A percentile compares a stretch with the other conserved stretches of the same genome.
These are phyloP conservation scores for Epichloe sylvatica DNA, from an alignment of 2,329 filamentous ascomycete genomes.

Conservation along the genomic window DNA sequence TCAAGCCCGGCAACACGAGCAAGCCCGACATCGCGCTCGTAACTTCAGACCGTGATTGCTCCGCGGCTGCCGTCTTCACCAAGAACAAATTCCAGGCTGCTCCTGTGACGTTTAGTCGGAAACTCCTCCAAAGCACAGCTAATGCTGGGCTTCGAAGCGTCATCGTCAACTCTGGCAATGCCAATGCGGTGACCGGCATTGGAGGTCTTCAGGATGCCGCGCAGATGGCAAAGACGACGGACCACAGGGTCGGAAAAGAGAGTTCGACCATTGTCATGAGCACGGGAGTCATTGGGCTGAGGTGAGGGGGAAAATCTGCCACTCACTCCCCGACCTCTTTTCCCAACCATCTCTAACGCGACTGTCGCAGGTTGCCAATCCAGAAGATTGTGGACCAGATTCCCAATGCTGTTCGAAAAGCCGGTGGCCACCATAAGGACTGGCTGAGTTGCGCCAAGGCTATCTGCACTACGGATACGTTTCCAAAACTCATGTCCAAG, in stretches of 20 bases:
- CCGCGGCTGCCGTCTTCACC: slow-evolving; percentile 86
- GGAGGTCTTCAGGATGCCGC: slow-evolving; percentile 79
- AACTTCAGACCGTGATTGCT: slow-evolving; percentile 71
- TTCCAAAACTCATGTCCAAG: slow-evolving; percentile 83
- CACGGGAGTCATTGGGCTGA: slow-evolving; percentile 92
- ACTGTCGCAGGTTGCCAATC: slow-evolving; percentile 56
- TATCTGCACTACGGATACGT: slow-evolving; percentile 97
- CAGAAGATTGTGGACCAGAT: slow-evolving; percentile 77
- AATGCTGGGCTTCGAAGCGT: slow-evolving; percentile 65
- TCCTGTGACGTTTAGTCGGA: slow-evolving; percentile 72
- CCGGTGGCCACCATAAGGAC: slow-evolving; percentile 65
- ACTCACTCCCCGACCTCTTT: not conserved
- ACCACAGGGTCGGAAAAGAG: slow-evolving; percentile 40
- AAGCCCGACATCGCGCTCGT: slow-evolving; percentile 86
- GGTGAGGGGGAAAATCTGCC: slow-evolving; percentile 29
- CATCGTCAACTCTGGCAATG: slow-evolving; percentile 89
- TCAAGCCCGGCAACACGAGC: slow-evolving; percentile 83
- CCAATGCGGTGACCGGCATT: slow-evolving; percentile 90
- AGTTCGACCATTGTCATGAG: slow-evolving; percentile 85
- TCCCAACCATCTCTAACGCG: not conserved
- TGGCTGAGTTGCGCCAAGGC: slow-evolving; percentile 80
- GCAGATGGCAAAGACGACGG: slow-evolving; percentile 67
- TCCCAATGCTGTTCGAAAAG: slow-evolving; percentile 55
- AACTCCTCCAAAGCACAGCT: slow-evolving; percentile 51
- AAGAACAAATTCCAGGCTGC: slow-evolving; percentile 98